Conservation (phyloP, 345 rosid species). For the Theobroma cacao region DNA sequence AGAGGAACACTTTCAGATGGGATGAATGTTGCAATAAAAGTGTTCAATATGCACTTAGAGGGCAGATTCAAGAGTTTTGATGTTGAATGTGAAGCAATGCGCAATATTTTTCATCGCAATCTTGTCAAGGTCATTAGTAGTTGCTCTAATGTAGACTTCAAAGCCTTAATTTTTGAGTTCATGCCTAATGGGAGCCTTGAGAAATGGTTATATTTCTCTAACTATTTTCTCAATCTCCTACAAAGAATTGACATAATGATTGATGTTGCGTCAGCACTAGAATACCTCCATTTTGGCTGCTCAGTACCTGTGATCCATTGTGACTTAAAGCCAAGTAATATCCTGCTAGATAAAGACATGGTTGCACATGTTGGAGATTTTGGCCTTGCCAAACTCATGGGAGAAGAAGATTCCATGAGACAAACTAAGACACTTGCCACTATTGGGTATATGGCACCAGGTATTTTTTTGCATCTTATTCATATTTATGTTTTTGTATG, state of each 20-base stretch:
- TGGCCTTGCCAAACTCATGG: constrained; percentile 13
- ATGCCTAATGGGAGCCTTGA: constrained; percentile 18
- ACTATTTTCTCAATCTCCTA: neutral
- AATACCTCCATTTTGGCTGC: constrained; percentile 15
- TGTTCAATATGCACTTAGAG: constrained; percentile 7
- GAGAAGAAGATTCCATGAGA: neutral
- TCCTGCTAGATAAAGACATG: neutral
- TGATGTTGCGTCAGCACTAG: constrained; percentile 20
- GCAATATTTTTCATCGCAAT: constrained; percentile 9
- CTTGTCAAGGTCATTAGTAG: constrained; percentile 13
- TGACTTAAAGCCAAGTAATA: constrained; percentile 15
- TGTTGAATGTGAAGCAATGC: constrained; percentile 11
- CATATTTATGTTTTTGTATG: neutral
- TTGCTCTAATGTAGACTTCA: constrained; percentile 12
- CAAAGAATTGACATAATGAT: constrained; percentile 15
- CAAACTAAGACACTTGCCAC: constrained; percentile 17
- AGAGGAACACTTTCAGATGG: constrained; percentile 17
- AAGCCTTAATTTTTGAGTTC: constrained; percentile 7
- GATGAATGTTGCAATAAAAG: constrained; percentile 12
- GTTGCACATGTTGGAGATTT: constrained; percentile 10
- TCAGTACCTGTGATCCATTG: constrained; percentile 2
- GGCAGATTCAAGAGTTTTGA: constrained; percentile 15
- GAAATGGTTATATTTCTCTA: constrained; percentile 1
- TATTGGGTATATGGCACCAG: constrained; percentile 18
- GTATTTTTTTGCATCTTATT: neutral